A percentile compares a stretch with the other conserved stretches of the same genome.
These are phyloP conservation scores for Insectozyma bohioensis DNA, from an alignment of 1,139 yeast species.

Conservation along the genomic window DNA sequence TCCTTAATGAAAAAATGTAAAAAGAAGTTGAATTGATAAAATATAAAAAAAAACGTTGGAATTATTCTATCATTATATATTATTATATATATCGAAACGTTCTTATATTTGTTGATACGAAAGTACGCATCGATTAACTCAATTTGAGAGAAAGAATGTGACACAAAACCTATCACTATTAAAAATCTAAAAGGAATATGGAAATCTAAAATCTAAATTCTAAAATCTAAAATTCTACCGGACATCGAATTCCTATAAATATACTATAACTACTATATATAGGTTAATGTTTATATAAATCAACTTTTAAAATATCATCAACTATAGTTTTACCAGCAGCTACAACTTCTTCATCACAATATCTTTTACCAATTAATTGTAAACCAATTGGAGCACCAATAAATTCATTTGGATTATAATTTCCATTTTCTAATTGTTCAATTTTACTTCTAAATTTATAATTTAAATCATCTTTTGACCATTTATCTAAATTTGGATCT, in stretches of 20 bases:
- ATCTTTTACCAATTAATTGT: slow-evolving; percentile 40
- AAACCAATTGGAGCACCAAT: slow-evolving; percentile 43
- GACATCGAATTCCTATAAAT: no score
- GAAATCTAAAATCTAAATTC: no score
- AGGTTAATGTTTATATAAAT: slow-evolving; percentile 20
- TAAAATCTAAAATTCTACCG: no score
- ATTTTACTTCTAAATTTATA: slow-evolving; percentile 39
- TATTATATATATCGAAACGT: neutral
- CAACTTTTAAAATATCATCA: slow-evolving; percentile 25
- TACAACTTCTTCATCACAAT: slow-evolving; percentile 41
- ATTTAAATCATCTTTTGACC: slow-evolving; percentile 33
- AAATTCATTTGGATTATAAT: slow-evolving; percentile 33
- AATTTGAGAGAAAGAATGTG: no score
- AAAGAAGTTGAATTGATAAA: no score
- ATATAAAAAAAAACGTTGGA: no score
- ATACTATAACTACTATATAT: no score
- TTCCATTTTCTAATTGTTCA: slow-evolving; percentile 41
- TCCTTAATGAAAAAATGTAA: no score
- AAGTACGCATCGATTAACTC: neutral
- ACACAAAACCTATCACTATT: no score
- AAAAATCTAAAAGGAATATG: no score
- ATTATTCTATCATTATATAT: no score
- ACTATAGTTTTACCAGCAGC: slow-evolving; percentile 40
- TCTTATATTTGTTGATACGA: no score
- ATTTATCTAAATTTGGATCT: slow-evolving; percentile 46